phyloP scores from a whole-genome alignment of 108 stramenopile species.

The Discostella pseudostelligera region DNA sequence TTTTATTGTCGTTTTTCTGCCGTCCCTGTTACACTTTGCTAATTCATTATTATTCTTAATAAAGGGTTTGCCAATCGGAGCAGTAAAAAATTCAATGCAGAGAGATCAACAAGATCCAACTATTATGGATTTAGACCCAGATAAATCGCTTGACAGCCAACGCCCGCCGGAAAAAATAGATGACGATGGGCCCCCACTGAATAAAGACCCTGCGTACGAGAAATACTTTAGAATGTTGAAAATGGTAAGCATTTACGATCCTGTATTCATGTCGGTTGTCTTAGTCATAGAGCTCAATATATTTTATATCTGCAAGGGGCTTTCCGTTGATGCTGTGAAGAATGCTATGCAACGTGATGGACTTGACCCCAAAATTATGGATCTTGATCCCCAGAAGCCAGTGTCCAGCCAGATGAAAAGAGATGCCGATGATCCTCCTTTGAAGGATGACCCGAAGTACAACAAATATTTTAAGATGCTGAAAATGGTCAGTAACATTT shows the following conservation, averaged over 20 bases:
- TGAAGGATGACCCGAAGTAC: slow-evolving; percentile 72
- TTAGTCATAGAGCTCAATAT: too few species aligned
- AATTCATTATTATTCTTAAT: not conserved
- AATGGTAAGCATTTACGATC: slow-evolving; percentile 24
- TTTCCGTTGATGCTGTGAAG: slow-evolving; percentile 19
- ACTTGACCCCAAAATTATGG: slow-evolving; percentile 69
- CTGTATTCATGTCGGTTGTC: too few species aligned
- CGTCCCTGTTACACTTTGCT: not conserved
- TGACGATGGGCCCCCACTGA: slow-evolving; percentile 53
- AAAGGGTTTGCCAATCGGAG: slow-evolving; percentile 45
- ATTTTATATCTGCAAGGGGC: not conserved
- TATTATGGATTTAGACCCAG: slow-evolving; percentile 55
- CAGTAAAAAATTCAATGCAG: slow-evolving; percentile 66
- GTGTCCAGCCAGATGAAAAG: slow-evolving; percentile 44
- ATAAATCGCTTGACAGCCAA: slow-evolving; percentile 55
- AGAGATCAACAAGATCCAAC: slow-evolving; percentile 67
- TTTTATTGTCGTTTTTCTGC: not conserved
- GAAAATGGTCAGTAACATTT: slow-evolving; percentile 20
- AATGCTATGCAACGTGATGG: slow-evolving; percentile 70
- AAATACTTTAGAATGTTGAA: slow-evolving; percentile 76
- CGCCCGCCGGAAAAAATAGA: slow-evolving; percentile 4
- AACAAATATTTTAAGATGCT: slow-evolving; percentile 75
- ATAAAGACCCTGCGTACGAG: slow-evolving; percentile 64
- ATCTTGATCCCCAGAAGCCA: slow-evolving; percentile 63
- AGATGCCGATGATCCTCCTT: slow-evolving; percentile 30